Base-by-base conservation (phyloP, 202 grass and related monocot species). In the Schoenoplectus tabernaemontani region DNA sequence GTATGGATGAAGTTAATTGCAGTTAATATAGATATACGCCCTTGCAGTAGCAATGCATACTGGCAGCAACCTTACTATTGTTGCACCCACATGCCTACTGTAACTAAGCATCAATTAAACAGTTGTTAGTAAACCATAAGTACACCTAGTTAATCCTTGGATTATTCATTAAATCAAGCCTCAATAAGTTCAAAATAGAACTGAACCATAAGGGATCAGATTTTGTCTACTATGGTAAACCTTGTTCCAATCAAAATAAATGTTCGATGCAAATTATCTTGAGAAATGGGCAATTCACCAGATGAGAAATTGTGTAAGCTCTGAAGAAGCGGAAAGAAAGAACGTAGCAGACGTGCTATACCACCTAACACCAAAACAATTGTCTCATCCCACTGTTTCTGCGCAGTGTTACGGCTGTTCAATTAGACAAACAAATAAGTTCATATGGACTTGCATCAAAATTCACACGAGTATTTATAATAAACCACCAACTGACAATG, bases 321-420 rank as follows among this genome's bases (percentile, higher is more conserved):
- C 75, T 89, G 89, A 79, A 98, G 95, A 71, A 94, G 89, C 85
- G 88, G 87, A 47, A 94, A 94, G 91, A 98, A 98, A 20, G 95
- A 98, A 44, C 91, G 89, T 34, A 98, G 78, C 62, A 98, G 84
- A n/a, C 91, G 82, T 56, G 95, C 80, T 79, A 98, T 92, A 57
- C 91, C 91, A 87, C 91, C 91, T 83, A 98, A 80, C 42, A 98
- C 86, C 84, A 98, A 82, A 80, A 97, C 95, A 67, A 94, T 94
- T 66, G 95, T 98, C 85, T 94, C 95, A 73, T 98, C 95, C 95
- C 95, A 98, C 81, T 98, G 95, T 82, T 98, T 98, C 82, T 94
- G 95, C 63, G 95, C 91, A 57, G 89, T 94, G 87, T 98, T 98
- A 71, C 91, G 91, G 84, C 91, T 98, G 86, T 56, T 84, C 72